These are phyloP conservation scores for Rhizopus stolonifer DNA, from an alignment of 371 early-diverging fungal species.

Conservation along the genomic window DNA sequence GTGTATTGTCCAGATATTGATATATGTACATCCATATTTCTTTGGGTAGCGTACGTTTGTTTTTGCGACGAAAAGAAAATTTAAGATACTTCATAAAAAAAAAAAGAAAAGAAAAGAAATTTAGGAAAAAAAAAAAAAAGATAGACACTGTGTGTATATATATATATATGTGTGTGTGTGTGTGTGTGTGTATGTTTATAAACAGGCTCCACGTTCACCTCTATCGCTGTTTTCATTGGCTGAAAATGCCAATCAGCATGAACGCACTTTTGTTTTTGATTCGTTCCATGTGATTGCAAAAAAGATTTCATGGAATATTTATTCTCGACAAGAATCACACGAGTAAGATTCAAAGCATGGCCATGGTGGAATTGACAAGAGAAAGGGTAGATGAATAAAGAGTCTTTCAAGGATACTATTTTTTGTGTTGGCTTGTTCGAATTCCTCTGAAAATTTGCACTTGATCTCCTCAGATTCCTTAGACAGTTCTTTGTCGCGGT, in stretches of 20 bases:
- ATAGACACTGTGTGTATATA: no score
- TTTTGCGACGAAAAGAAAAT: constrained; percentile 1
- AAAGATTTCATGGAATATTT: no score
- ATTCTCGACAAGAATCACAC: no score
- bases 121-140: no score
- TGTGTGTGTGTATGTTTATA: neutral
- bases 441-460: neutral
- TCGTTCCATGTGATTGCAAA: no score
- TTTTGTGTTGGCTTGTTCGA: neutral
- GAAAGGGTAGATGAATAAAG: neutral
- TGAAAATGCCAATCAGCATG: neutral
- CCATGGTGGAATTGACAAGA: neutral
- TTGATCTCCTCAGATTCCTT: neutral
- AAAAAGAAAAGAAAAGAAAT: neutral
- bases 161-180: neutral
- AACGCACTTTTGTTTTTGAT: neutral
- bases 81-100: constrained; percentile 1
- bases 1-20: constrained; percentile 20
- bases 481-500: neutral
- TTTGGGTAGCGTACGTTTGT: constrained; percentile 10
- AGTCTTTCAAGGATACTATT: neutral
- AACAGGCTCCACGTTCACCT: neutral
- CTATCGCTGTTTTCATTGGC: neutral
- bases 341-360: neutral
- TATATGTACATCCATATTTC: constrained; percentile 25